A percentile compares a stretch with the other conserved stretches of the same genome.
These are phyloP conservation scores for Pelargonium fulgidum DNA, from an alignment of 441 rosid genomes.

Conservation along the genomic window DNA sequence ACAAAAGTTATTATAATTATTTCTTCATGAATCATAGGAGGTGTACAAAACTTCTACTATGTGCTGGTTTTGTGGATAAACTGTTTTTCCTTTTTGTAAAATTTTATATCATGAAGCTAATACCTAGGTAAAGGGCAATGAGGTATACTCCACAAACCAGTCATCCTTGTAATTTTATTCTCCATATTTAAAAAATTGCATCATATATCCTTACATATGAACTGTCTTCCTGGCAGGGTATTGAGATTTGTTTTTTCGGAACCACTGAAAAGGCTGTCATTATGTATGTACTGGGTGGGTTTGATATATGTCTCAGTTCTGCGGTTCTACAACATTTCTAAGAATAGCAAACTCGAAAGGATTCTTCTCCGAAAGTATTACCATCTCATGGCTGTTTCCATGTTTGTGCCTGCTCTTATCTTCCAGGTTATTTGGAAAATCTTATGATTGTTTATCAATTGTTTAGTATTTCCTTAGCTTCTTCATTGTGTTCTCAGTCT, in stretches of 20 bases:
- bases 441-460: constrained; percentile 15
- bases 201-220: constrained; percentile 19
- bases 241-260: constrained; percentile 63
- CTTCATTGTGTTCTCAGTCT: constrained; percentile 12
- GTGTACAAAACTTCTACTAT: background rate
- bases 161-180: background rate
- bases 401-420: constrained; percentile 92
- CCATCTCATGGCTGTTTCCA: constrained; percentile 91
- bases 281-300: constrained; percentile 72
- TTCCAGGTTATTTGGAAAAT: constrained; percentile 60
- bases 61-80: background rate
- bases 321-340: constrained; percentile 74
- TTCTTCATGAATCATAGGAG: constrained; percentile 8
- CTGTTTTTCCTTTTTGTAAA: background rate
- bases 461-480: background rate
- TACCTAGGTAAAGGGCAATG: background rate
- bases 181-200: background rate
- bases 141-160: background rate
- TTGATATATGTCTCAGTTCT: constrained; percentile 61
- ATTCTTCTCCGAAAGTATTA: constrained; percentile 94
- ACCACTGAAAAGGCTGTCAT: constrained; percentile 66
- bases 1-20: background rate
- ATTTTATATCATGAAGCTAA: background rate
- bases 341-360: constrained; percentile 81
- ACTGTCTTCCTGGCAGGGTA: constrained; percentile 47